A percentile compares a stretch with the other conserved stretches of the same genome.
These are phyloP conservation scores for Phytopythium sindhum DNA, from an alignment of 352 stramenopile genomes.

Conservation along the genomic window DNA sequence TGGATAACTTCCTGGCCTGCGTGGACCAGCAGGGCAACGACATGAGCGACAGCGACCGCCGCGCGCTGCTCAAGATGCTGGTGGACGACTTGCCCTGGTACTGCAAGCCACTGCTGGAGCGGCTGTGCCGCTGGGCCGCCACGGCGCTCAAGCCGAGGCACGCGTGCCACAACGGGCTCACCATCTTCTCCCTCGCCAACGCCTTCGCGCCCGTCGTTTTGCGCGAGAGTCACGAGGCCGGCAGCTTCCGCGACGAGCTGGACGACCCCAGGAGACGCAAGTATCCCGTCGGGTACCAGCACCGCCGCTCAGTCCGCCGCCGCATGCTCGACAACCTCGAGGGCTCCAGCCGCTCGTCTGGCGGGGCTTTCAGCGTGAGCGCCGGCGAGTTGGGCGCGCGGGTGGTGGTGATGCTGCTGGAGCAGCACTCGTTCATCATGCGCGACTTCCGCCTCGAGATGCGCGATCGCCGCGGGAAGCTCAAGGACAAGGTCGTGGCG, in stretches of 20 bases:
- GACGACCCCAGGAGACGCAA: constrained; percentile 64
- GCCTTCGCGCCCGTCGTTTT: constrained; percentile 66
- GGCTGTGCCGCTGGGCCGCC: constrained; percentile 60
- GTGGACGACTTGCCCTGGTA: constrained; percentile 83
- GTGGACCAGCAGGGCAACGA: constrained; percentile 22
- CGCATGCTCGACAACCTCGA: constrained; percentile 50
- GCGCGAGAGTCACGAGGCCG: constrained; percentile 35
- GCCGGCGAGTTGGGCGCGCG: constrained; percentile 67
- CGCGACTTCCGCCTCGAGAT: constrained; percentile 64
- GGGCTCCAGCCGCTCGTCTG: constrained; percentile 32
- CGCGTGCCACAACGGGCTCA: constrained; percentile 66
- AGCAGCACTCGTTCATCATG: constrained; percentile 51
- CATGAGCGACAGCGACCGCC: constrained; percentile 54
- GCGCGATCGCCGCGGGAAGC: constrained; percentile 26
- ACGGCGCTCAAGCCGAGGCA: constrained; percentile 58
- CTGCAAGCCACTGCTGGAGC: constrained; percentile 71
- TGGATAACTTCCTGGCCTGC: constrained; percentile 69
- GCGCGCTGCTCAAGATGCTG: constrained; percentile 56
- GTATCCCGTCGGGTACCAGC: constrained; percentile 71
- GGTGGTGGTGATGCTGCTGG: constrained; percentile 61
- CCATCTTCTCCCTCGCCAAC: constrained; percentile 59
- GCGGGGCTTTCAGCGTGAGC: constrained; percentile 52
- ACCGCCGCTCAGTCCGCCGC: constrained; percentile 40
- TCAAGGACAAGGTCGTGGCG: constrained; percentile 62
- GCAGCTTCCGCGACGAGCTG: constrained; percentile 63